Evolutionary conservation across 148 eudicot species (phyloP), one percentile per base, ranked within the genome.

Genomic region (Salicornia ramosissima): DNA sequence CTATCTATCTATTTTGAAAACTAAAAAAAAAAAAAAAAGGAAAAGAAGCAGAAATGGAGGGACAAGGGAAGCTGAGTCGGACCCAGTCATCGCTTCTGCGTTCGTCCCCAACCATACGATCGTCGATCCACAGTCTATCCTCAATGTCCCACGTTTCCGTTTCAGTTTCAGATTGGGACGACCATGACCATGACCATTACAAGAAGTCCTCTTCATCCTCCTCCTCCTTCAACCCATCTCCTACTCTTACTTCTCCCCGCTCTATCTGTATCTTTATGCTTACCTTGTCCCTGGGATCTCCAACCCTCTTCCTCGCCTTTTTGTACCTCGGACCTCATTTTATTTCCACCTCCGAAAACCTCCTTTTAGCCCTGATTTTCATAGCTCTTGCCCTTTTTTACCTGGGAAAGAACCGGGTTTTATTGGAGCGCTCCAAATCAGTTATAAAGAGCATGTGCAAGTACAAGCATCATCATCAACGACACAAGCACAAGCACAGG

Each of bases 21-120:
- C n/a, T n/a, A n/a, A n/a, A n/a, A n/a, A n/a, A n/a, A n/a, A n/a
- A n/a, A n/a, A n/a, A n/a, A n/a, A n/a, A n/a, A n/a, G n/a, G n/a
- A n/a, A n/a, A n/a, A n/a, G n/a, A n/a, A n/a, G 19, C 3, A 30
- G 18, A 69, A 67, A 90, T 88, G 94, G 95, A 86, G 49, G 75
- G 77, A 60, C 86, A 76, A 75, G 80, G 82, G 71, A 88, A 86
- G 84, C 87, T 92, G 24, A 89, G 84, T 1, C 79, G 92, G 55
- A 84, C 92, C 3, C 83, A 86, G 34, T 92, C 97, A 10, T 92
- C 96, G 24, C 88, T 89, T 33, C 92, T 89, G 81, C 92, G 96
- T 29, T 89, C 90, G 29, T 87, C 97, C 5, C 92, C 97, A 25
- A 84, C 96, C 71, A 69, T 87, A 81, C 74, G 92, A 80, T 89